Percentiles rank a stretch among this genome's conserved stretches.
phyloP scores from a whole-genome alignment of 2,329 filamentous ascomycete species.

The Aspergillus ochraceoroseus region DNA sequence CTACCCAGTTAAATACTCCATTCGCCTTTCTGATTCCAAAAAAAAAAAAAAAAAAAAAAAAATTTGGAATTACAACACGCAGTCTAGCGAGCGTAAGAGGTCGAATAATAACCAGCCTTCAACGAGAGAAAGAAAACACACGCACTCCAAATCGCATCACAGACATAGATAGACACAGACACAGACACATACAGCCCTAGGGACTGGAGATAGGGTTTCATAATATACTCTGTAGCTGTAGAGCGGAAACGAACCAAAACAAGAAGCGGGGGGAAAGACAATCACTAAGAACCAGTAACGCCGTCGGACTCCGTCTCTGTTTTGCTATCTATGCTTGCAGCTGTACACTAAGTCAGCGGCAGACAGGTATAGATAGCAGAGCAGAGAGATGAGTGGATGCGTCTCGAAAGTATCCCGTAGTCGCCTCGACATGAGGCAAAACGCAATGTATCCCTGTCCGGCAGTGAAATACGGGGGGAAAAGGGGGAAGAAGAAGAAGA shows the following conservation, averaged over 20 bases:
- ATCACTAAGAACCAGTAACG: slow-evolving; percentile 3
- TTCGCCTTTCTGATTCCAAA: slow-evolving; percentile 10
- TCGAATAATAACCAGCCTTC: slow-evolving; percentile 3
- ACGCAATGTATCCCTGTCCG: slow-evolving; percentile 7
- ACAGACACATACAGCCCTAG: too few relatives aligned
- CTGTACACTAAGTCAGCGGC: too few relatives aligned
- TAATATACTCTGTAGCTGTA: too few relatives aligned
- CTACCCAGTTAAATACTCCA: slow-evolving; percentile 11
- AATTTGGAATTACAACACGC: slow-evolving; percentile 6
- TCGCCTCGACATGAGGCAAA: slow-evolving; percentile 9
- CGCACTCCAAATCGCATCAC: too few relatives aligned
- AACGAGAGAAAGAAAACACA: too few relatives aligned
- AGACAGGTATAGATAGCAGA: too few relatives aligned
- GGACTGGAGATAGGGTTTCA: too few relatives aligned
- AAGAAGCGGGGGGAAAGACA: slow-evolving; percentile 1
- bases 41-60: too few relatives aligned
- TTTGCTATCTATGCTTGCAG: too few relatives aligned
- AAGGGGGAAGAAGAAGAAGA: background rate
- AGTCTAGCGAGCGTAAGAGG: slow-evolving; percentile 9
- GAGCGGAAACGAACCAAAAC: slow-evolving; percentile 2
- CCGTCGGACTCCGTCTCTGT: slow-evolving; percentile 6
- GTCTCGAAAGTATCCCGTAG: slow-evolving; percentile 11
- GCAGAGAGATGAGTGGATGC: slow-evolving; percentile 7
- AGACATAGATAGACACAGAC: too few relatives aligned
- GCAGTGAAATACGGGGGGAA: slow-evolving; percentile 11